phyloP scores from a whole-genome alignment of 495 filamentous ascomycete species.

The Coniosporium apollinis region DNA sequence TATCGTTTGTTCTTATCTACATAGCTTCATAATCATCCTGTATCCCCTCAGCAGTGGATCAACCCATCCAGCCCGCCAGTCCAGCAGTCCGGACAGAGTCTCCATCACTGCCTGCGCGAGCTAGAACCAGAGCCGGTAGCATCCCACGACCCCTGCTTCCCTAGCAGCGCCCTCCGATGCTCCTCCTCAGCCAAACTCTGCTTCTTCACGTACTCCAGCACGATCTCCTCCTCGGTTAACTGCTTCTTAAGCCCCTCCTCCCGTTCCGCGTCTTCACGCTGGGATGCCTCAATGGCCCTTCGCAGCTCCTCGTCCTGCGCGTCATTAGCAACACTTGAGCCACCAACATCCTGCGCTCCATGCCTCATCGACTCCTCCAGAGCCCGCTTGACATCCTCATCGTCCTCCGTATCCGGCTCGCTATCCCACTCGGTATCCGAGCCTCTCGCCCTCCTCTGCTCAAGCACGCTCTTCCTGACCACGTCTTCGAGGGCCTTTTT shows the following conservation, averaged over 20 bases:
- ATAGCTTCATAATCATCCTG: too few species aligned
- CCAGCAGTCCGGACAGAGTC: too few species aligned
- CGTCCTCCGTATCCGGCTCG: conserved; percentile 21
- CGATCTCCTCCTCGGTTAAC: conserved; percentile 50
- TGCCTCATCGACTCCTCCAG: conserved; percentile 19
- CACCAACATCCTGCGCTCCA: conserved; percentile 4
- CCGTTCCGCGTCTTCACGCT: conserved; percentile 1
- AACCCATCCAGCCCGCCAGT: too few species aligned
- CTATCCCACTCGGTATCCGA: conserved; percentile 17
- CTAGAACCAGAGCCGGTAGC: too few species aligned
- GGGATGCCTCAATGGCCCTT: conserved; percentile 30
- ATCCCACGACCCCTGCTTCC: too few species aligned
- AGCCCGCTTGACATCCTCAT: conserved; percentile 25
- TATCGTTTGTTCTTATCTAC: too few species aligned
- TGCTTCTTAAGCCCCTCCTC: conserved; percentile 22
- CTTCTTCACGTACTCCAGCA: conserved; percentile 62
- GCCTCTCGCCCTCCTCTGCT: conserved; percentile 19
- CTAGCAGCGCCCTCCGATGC: conserved; percentile 20
- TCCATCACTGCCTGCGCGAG: too few species aligned
- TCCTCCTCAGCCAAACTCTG: conserved; percentile 56
- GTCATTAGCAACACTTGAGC: conserved; percentile 1
- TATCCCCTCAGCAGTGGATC: too few species aligned
- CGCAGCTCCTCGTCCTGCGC: conserved; percentile 32
- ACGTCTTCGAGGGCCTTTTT: conserved; percentile 37
- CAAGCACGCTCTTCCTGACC: conserved; percentile 35